phyloP scores from a whole-genome alignment of 148 eudicot species.

The Spergularia bocconei region DNA sequence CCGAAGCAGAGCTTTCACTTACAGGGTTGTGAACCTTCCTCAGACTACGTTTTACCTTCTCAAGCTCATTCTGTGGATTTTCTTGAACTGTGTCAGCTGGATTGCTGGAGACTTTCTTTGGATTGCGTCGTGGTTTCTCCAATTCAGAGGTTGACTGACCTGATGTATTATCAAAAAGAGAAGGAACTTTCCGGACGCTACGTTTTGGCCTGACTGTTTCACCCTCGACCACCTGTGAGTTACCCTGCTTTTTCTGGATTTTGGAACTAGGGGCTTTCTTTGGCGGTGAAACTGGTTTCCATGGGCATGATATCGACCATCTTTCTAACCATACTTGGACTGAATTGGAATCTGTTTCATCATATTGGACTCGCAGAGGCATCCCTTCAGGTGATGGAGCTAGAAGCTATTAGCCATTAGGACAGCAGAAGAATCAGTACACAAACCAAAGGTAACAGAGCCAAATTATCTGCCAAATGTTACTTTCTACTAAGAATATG shows the following conservation, averaged over 20 bases:
- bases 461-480: neutral
- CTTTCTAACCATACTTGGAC: conserved; percentile 47
- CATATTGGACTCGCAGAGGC: conserved; percentile 58
- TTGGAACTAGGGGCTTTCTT: conserved; percentile 37
- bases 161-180: conserved; percentile 30
- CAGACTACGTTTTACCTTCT: conserved; percentile 56
- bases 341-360: conserved; percentile 46
- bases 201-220: conserved; percentile 43
- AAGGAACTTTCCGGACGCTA: conserved; percentile 40
- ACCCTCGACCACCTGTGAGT: conserved; percentile 33
- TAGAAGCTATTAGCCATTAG: conserved; percentile 42
- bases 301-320: conserved; percentile 50
- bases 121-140: conserved; percentile 49
- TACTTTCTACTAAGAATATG: neutral
- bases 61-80: conserved; percentile 48
- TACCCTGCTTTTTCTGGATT: conserved; percentile 41
- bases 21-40: conserved; percentile 52
- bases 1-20: conserved; percentile 27
- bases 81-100: conserved; percentile 40
- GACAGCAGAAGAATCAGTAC: neutral
- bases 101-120: conserved; percentile 40
- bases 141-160: conserved; percentile 37
- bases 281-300: conserved; percentile 42
- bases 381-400: conserved; percentile 47
- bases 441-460: conserved; percentile 5